Percentiles rank a stretch among this genome's conserved stretches.
phyloP scores from a whole-genome alignment of 768 basidiomycete genomes.

The Leccinum disarticulatum region DNA sequence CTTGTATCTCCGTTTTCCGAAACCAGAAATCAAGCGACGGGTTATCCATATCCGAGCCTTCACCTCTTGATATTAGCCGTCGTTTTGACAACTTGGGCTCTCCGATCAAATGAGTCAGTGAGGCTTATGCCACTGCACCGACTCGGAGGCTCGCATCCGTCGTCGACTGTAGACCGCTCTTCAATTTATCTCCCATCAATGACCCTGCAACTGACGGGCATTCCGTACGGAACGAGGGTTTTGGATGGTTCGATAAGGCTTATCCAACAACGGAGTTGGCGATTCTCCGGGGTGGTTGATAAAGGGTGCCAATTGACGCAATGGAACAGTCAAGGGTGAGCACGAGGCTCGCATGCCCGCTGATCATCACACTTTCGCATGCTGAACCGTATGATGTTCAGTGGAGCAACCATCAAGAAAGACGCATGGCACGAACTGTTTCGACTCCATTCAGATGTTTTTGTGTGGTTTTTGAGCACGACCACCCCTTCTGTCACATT shows the following conservation, averaged over 20 bases:
- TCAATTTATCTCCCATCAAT: neutral
- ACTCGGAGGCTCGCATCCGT: neutral
- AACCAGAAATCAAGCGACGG: neutral
- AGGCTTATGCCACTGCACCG: neutral
- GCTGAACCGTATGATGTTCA: neutral
- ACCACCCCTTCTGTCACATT: neutral
- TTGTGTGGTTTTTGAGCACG: neutral
- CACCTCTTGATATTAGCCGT: neutral
- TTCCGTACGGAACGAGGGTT: neutral
- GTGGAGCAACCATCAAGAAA: neutral
- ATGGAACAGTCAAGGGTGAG: neutral
- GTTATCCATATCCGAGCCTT: neutral
- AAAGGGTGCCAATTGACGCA: neutral
- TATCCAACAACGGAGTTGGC: neutral
- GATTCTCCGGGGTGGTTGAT: neutral
- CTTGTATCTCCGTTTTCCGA: neutral
- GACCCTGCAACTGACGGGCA: neutral
- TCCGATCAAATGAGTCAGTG: neutral
- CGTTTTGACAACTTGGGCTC: neutral
- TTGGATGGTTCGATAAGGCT: neutral
- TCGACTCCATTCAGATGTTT: neutral
- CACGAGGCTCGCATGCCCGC: neutral
- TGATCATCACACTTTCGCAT: neutral
- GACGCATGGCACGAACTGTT: neutral
- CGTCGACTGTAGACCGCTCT: neutral